Evolutionary conservation across 2,329 filamentous ascomycete species (phyloP).

Genomic region (Fusarium pseudoanthophilum): DNA sequence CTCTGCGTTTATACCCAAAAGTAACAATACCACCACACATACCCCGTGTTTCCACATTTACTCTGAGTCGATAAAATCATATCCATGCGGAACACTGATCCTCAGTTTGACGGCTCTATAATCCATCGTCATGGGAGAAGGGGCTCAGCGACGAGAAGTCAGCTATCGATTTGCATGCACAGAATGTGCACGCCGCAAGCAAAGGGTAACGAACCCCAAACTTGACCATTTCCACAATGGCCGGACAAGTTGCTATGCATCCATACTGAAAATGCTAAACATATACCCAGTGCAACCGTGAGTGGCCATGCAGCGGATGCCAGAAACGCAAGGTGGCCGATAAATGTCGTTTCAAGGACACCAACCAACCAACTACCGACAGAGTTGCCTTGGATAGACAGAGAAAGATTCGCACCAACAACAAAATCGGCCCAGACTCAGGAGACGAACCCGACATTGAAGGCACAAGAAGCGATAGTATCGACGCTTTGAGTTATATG

Average conservation of each 20-base stretch:
- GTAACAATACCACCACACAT: background rate
- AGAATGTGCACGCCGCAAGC: slow-evolving; percentile 55
- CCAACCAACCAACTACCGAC: slow-evolving; percentile 38
- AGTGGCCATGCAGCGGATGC: slow-evolving; percentile 55
- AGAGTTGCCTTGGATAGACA: slow-evolving; percentile 33
- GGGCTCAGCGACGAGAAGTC: slow-evolving; percentile 24
- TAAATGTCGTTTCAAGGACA: slow-evolving; percentile 49
- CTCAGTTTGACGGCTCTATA: background rate
- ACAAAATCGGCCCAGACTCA: slow-evolving; percentile 29
- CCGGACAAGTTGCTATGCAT: background rate
- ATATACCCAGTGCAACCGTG: slow-evolving; percentile 50
- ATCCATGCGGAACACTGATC: background rate
- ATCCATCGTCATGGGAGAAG: slow-evolving; percentile 28
- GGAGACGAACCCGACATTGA: slow-evolving; percentile 36
- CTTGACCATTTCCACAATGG: background rate
- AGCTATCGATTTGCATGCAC: slow-evolving; percentile 53
- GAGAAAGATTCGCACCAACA: slow-evolving; percentile 41
- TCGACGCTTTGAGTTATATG: slow-evolving; percentile 52
- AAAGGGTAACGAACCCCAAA: slow-evolving; percentile 46
- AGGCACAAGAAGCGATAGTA: slow-evolving; percentile 43
- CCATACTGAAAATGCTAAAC: slow-evolving; percentile 14
- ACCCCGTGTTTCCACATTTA: background rate
- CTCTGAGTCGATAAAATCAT: background rate
- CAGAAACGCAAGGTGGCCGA: slow-evolving; percentile 53
- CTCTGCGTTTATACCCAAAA: background rate